These are phyloP conservation scores for Streptanthus diversifolius DNA, from an alignment of 345 rosid genomes.

Conservation along the genomic window DNA sequence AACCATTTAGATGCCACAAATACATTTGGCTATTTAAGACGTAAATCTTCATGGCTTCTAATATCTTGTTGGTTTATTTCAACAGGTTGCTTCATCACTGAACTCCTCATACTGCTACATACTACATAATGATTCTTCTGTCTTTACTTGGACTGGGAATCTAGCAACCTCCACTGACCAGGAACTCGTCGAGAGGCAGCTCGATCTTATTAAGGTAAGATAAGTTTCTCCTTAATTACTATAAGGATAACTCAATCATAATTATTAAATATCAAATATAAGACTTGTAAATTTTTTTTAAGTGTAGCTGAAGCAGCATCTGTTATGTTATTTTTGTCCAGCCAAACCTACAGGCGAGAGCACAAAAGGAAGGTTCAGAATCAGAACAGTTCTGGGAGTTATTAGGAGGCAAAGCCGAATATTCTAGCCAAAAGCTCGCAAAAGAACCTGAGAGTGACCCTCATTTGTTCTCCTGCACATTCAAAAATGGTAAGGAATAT, in stretches of 20 bases:
- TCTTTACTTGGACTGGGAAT: constrained; percentile 90
- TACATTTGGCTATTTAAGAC: background rate
- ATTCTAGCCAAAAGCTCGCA: constrained; percentile 62
- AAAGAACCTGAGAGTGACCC: constrained; percentile 80
- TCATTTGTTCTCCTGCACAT: constrained; percentile 83
- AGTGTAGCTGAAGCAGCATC: constrained; percentile 10
- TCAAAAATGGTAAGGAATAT: constrained; percentile 54
- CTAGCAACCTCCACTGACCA: constrained; percentile 66
- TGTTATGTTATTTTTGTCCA: constrained; percentile 39
- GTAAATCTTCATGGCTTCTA: background rate
- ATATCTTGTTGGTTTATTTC: background rate
- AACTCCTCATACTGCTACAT: constrained; percentile 95
- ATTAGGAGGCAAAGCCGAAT: constrained; percentile 83
- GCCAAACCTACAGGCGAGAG: constrained; percentile 79
- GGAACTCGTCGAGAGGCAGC: constrained; percentile 87
- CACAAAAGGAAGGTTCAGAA: constrained; percentile 97
- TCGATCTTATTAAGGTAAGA: constrained; percentile 92
- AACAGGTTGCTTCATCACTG: constrained; percentile 81
- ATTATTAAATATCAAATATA: background rate
- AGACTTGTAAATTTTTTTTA: background rate
- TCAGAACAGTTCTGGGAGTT: constrained; percentile 92
- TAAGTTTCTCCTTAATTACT: background rate
- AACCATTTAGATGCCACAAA: background rate
- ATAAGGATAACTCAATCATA: background rate
- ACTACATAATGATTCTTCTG: constrained; percentile 68